Base-by-base conservation (phyloP, 306 rosid genomes). In the Trichosanthes truncata region DNA sequence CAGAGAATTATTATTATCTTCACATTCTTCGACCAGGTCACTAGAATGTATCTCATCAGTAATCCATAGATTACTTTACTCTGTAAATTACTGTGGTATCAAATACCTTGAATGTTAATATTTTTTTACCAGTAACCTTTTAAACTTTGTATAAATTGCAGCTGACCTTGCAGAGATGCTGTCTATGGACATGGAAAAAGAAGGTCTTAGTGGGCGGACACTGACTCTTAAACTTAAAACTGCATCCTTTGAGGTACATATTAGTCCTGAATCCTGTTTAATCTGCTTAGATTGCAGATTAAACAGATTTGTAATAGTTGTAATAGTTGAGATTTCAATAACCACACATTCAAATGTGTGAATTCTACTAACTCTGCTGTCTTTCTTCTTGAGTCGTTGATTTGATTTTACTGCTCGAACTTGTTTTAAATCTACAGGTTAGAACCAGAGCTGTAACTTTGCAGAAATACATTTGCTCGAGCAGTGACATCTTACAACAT, bases 221-320 rank as follows among this genome's bases (percentile, higher is more conserved):
- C 83, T 92, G 87, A 95, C 97, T 77, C 92, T 92, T 77, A 95
- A 95, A 86, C 85, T 95, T 72, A 95, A 95, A 88, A 91, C 98
- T 69, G 90, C 93, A 40, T 84, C 97, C 71, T 95, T 92, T 90
- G 97, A 91, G 98, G 97, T 95, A 88, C 35, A 6, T 61, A 20
- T 2, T 88, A 48, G 71, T 9, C 41, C n/a, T 65, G 35, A 71
- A 23, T 51, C 56, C 21, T 31, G 81, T 65, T 12, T 31, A 33
- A 66, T 31, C 81, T 46, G 29, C 17, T 12, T 41, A 48, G 76
- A 66, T 40, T 59, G 26, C 41, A 41, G 40, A 59, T 59, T 72
- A 21, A 59, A n/a, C 21, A 33, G 5, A 74, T 75, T 20, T 48
- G 36, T 11, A 21, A 66, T 43, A 12, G 76, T 20, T 48, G 36